phyloP scores from a whole-genome alignment of 768 basidiomycete species.

The Lactarius akahatsu region DNA sequence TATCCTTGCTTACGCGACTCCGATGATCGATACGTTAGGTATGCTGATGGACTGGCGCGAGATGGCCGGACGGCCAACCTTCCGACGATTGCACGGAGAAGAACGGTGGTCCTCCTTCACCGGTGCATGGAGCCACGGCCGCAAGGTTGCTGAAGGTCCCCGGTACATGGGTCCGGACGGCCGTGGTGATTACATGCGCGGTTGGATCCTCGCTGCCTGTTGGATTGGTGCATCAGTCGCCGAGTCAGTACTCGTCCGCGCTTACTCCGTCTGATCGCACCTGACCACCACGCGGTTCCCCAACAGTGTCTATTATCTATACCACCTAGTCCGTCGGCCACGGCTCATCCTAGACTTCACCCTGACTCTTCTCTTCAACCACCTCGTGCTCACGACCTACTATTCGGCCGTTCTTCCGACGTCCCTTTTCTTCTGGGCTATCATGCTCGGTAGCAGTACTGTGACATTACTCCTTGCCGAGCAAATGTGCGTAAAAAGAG shows the following conservation, averaged over 20 bases:
- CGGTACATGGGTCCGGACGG: slow-evolving; percentile 61
- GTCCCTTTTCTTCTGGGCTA: slow-evolving; percentile 89
- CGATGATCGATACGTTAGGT: slow-evolving; percentile 40
- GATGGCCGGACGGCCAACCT: slow-evolving; percentile 83
- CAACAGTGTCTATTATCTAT: slow-evolving; percentile 73
- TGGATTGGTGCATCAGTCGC: slow-evolving; percentile 82
- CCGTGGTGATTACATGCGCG: slow-evolving; percentile 71
- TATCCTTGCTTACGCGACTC: slow-evolving; percentile 8
- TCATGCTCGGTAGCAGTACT: slow-evolving; percentile 69
- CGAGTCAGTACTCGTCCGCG: slow-evolving; percentile 70
- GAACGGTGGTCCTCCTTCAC: slow-evolving; percentile 64
- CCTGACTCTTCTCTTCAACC: slow-evolving; percentile 86
- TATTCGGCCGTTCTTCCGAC: slow-evolving; percentile 81
- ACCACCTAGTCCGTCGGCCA: slow-evolving; percentile 83
- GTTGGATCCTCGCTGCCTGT: slow-evolving; percentile 86
- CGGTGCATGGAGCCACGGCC: slow-evolving; percentile 80
- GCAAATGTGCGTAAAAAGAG: slow-evolving; percentile 85
- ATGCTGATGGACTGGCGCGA: slow-evolving; percentile 99
- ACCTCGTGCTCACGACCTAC: slow-evolving; percentile 92
- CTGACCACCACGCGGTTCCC: slow-evolving; percentile 15
- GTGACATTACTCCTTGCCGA: slow-evolving; percentile 80
- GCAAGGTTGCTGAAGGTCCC: slow-evolving; percentile 63
- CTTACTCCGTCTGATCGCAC: slow-evolving; percentile 17
- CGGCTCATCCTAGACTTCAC: slow-evolving; percentile 95
- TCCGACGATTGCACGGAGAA: slow-evolving; percentile 60